Conservation (phyloP, 192 early-diverging fungal species). For the Rhizophagus prolifer region DNA sequence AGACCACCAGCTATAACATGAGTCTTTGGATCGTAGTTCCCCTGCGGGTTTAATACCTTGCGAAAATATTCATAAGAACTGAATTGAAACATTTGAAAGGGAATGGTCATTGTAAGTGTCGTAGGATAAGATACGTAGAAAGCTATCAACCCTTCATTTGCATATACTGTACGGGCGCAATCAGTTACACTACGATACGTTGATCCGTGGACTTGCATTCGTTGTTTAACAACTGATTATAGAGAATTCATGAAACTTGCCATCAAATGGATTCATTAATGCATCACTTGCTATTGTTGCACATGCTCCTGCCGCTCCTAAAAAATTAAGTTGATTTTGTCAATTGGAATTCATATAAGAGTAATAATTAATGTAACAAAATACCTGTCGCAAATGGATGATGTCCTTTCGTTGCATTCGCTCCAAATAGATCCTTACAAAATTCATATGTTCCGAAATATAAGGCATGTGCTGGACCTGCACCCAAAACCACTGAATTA, state of each 20-base stretch:
- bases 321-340: background rate
- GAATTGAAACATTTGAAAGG: slow-evolving; percentile 94
- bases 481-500: slow-evolving; percentile 87
- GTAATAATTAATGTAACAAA: background rate
- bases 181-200: slow-evolving; percentile 67
- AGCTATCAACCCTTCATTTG: slow-evolving; percentile 75
- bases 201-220: slow-evolving; percentile 86
- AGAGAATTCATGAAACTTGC: slow-evolving; percentile 34
- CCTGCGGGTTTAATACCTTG: slow-evolving; percentile 76
- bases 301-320: slow-evolving; percentile 81
- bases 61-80: slow-evolving; percentile 88
- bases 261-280: slow-evolving; percentile 97
- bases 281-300: slow-evolving; percentile 88
- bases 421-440: slow-evolving; percentile 76
- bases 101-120: slow-evolving; percentile 90
- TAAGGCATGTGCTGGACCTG: slow-evolving; percentile 93
- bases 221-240: slow-evolving; percentile 87
- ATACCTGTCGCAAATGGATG: slow-evolving; percentile 62
- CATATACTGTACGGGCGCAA: slow-evolving; percentile 67
- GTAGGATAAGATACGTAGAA: slow-evolving; percentile 96
- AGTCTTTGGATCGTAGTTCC: slow-evolving; percentile 80
- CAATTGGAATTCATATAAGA: background rate
- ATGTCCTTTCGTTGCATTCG: slow-evolving; percentile 48
- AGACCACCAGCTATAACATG: slow-evolving; percentile 85
- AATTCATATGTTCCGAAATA: slow-evolving; percentile 96